Evolutionary conservation across 2,329 filamentous ascomycete species (phyloP).

Genomic region (Fusarium sp.): DNA sequence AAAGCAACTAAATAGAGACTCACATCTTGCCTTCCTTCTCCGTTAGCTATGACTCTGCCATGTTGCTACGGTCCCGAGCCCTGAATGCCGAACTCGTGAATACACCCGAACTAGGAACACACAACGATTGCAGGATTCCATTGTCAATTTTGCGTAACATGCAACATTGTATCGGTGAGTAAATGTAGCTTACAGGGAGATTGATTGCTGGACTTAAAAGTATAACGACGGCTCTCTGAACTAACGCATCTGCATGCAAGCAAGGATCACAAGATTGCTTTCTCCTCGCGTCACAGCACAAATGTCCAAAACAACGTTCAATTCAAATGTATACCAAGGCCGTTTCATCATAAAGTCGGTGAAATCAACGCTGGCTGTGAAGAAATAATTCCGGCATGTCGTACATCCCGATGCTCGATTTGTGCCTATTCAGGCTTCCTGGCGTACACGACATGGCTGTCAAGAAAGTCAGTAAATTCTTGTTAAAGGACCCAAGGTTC

Average conservation of each 20-base stretch:
- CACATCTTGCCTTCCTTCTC: neutral
- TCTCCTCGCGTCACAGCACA: neutral
- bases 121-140: no score
- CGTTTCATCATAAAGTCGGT: neutral
- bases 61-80: no score
- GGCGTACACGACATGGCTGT: constrained; percentile 24
- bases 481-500: neutral
- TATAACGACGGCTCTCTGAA: no score
- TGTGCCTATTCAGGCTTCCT: constrained; percentile 1
- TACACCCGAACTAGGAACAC: no score
- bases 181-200: no score
- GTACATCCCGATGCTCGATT: neutral
- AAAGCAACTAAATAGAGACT: neutral
- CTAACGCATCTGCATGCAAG: no score
- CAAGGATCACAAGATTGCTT: neutral
- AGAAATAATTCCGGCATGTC: neutral
- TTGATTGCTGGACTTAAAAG: no score
- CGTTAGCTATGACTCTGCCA: no score
- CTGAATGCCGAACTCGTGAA: no score
- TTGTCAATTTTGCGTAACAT: no score
- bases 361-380: neutral
- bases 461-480: neutral
- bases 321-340: neutral
- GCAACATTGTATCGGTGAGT: no score
- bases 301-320: neutral